Evolutionary conservation across 768 basidiomycete genomes (phyloP).

Genomic region (Lactarius hengduanensis): DNA sequence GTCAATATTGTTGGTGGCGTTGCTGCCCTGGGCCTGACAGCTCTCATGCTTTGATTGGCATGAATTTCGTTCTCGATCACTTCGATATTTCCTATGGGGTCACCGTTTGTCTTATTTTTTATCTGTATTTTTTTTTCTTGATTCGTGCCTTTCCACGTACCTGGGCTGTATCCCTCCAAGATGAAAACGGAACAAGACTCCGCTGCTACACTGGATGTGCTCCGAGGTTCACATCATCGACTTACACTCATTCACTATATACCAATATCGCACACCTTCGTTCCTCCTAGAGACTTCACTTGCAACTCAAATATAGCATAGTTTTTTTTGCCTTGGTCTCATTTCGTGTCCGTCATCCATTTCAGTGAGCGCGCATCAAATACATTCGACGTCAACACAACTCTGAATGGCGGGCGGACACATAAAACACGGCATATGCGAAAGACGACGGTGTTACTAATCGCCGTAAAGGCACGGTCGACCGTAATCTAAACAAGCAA

Average conservation of each 20-base stretch:
- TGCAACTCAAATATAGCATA: not conserved
- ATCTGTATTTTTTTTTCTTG: conserved; percentile 4
- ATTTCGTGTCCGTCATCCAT: not conserved
- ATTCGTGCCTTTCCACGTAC: conserved; percentile 1
- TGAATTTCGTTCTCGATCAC: not conserved
- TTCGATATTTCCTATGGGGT: not conserved
- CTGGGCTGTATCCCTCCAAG: not conserved
- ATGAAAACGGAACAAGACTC: not conserved
- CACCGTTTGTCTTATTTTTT: not conserved
- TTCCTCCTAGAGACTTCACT: conserved; percentile 1
- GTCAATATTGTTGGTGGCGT: conserved; percentile 23
- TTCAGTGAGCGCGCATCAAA: not conserved
- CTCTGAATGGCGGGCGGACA: not conserved
- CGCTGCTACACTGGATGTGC: not conserved
- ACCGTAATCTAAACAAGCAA: not conserved
- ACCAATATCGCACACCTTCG: conserved; percentile 6
- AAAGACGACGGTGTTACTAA: not conserved
- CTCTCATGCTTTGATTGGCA: conserved; percentile 19
- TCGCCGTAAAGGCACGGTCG: not conserved
- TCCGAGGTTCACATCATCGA: not conserved
- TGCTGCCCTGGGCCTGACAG: conserved; percentile 22
- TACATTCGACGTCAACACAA: not conserved
- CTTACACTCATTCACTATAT: conserved; percentile 10
- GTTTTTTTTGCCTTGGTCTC: not conserved
- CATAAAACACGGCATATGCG: not conserved